Base-by-base conservation (phyloP, 2,329 filamentous ascomycete species). In the Sporothrix pallida region DNA sequence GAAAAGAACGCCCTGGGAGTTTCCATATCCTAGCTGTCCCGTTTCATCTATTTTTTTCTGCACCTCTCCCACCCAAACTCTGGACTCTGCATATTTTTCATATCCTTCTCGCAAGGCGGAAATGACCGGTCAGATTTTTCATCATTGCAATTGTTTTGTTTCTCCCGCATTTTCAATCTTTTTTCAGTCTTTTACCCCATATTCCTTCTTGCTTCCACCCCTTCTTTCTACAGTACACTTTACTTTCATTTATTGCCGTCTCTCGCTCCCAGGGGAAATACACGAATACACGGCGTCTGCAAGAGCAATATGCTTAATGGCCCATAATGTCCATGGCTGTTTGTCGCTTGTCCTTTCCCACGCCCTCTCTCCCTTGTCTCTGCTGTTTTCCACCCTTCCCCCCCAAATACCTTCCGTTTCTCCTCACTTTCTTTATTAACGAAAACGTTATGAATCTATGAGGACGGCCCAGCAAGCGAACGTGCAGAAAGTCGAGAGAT, bases 31-130 rank as follows among this genome's bases (percentile, higher is more conserved):
- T 3, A 26, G 9, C 4, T 44, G 20, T 44, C 62, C 62, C 62
- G 62, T 67, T 67, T 67, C 62, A 48, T 67, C 62, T 67, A 67
- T 23, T 46, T 63, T 23, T n/a, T 67, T 17, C 62, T 48, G 42
- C 42, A 48, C 15, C 2, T n/a, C 15, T 8, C 9, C 37, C 17
- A 46, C 12, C 15, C 10, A 20, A 48, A 20, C 2, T 67, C 13
- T 46, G 20, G 42, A 12, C 20, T 44, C 44, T 67, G 42, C 20
- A 48, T 56, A 48, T 37, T 7, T 7, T 37, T 37, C 31, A 37
- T 48, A 48, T 48, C n/a, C n/a, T 48, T 48, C 37, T 65, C 62
- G 31, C 17, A 26, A 67, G 62, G 62, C 62, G 62, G 10, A 48
- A 67, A 67, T 67, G 62, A 48, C 62, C 62, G 62, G 62, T 67